These are phyloP conservation scores for Candida dendrica DNA, from an alignment of 805 yeast species.

Conservation along the genomic window DNA sequence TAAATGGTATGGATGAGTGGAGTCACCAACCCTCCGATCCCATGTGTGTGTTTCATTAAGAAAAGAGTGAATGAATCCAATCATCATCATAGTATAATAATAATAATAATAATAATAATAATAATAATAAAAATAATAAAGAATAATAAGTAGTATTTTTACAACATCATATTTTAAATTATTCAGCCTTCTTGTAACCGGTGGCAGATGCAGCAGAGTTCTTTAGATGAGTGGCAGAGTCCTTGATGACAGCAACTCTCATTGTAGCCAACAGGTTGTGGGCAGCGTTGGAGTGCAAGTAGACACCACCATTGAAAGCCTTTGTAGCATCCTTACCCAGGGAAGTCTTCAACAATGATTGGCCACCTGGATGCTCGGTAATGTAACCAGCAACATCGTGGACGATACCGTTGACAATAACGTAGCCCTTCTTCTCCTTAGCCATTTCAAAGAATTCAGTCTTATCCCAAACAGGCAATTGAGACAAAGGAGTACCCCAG, in stretches of 20 bases:
- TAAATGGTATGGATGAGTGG: no score
- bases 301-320: conserved; percentile 83
- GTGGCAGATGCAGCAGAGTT: conserved; percentile 11
- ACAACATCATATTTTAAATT: neutral
- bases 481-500: conserved; percentile 68
- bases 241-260: conserved; percentile 59
- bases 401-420: conserved; percentile 71
- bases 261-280: conserved; percentile 73
- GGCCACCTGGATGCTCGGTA: conserved; percentile 82
- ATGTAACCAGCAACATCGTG: conserved; percentile 67
- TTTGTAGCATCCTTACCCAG: conserved; percentile 76
- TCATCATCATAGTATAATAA: no score
- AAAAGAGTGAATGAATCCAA: no score
- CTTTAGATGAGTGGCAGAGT: neutral
- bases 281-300: conserved; percentile 81
- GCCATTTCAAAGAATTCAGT: conserved; percentile 39
- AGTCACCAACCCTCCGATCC: no score
- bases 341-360: conserved; percentile 61
- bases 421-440: conserved; percentile 47
- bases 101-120: no score
- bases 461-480: conserved; percentile 71
- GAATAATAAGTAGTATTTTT: neutral
- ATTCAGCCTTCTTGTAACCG: conserved; percentile 7
- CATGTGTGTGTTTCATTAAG: no score
- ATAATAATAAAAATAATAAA: no score